A percentile compares a stretch with the other conserved stretches of the same genome.
phyloP scores from a whole-genome alignment of 202 grass and related monocot genomes.

The Digitaria exilis region DNA sequence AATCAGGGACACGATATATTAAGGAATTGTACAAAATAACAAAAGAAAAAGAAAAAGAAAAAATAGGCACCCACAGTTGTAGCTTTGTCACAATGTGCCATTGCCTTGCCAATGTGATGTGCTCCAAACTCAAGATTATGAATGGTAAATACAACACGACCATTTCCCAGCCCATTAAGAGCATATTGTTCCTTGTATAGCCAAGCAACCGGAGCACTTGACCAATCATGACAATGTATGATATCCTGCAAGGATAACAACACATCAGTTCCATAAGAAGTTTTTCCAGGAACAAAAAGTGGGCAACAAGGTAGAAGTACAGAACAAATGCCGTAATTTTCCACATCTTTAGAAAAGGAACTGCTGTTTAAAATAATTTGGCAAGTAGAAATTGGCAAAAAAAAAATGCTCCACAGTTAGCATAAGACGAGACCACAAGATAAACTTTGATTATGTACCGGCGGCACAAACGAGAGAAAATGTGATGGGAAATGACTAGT shows the following conservation, averaged over 20 bases:
- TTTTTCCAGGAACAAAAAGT: background rate
- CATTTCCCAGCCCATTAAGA: slow-evolving; percentile 60
- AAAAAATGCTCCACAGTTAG: background rate
- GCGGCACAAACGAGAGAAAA: background rate
- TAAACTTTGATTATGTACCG: background rate
- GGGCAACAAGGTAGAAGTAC: background rate
- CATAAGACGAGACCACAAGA: slow-evolving; percentile 1
- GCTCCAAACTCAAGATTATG: slow-evolving; percentile 97
- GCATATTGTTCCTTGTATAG: slow-evolving; percentile 89
- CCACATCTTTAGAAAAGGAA: background rate
- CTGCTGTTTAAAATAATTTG: background rate
- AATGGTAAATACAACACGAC: slow-evolving; percentile 92
- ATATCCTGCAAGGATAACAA: slow-evolving; percentile 71
- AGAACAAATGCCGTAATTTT: background rate
- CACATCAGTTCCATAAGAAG: slow-evolving; percentile 5
- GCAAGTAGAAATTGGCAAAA: background rate
- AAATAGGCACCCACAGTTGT: slow-evolving; percentile 74
- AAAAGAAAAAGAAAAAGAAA: slow-evolving; percentile 16
- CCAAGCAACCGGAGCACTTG: slow-evolving; percentile 96
- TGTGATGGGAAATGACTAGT: background rate
- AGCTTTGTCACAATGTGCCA: slow-evolving; percentile 80
- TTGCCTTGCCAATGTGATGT: slow-evolving; percentile 84
- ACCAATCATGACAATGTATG: slow-evolving; percentile 99
- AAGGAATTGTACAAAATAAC: slow-evolving; percentile 2
- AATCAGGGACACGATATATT: slow-evolving; percentile 27